phyloP scores from a whole-genome alignment of 345 rosid species.

The Euphorbia peplus region DNA sequence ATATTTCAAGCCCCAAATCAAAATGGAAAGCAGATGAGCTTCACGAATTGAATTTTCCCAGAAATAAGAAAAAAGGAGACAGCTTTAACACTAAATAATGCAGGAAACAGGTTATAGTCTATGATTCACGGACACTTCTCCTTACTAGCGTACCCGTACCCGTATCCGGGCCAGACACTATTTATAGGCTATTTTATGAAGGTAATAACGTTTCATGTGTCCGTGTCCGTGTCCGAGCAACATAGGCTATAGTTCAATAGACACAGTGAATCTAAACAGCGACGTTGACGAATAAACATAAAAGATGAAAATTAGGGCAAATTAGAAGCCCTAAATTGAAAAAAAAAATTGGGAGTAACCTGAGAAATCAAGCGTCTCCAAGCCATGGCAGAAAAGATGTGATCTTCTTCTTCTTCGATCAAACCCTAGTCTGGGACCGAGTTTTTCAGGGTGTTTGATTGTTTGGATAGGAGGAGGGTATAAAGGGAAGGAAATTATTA shows the following conservation, averaged over 20 bases:
- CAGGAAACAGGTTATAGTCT: neutral
- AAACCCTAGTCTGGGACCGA: conserved; percentile 1
- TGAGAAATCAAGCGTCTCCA: conserved; percentile 82
- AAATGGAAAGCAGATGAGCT: neutral
- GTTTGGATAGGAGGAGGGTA: too few relatives aligned
- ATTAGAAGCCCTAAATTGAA: conserved; percentile 8
- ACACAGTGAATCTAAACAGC: neutral
- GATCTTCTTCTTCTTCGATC: conserved; percentile 10
- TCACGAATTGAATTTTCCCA: too few relatives aligned
- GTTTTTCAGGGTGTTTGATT: neutral
- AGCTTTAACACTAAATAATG: neutral
- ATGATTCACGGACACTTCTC: too few relatives aligned
- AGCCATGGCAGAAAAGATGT: conserved; percentile 53
- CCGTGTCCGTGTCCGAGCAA: too few relatives aligned
- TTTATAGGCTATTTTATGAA: too few relatives aligned
- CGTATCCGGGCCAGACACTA: too few relatives aligned
- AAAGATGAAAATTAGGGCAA: conserved; percentile 9
- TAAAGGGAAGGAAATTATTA: too few relatives aligned
- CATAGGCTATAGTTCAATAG: too few relatives aligned
- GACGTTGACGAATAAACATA: neutral
- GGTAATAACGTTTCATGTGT: too few relatives aligned
- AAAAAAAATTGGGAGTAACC: conserved; percentile 28
- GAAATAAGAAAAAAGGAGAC: neutral
- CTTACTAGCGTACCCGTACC: too few relatives aligned
- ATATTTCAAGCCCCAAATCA: neutral